A percentile compares a stretch with the other conserved stretches of the same genome.
Evolutionary conservation across 208 protist genomes (phyloP).

Genomic region (Leishmania guyanensis): DNA sequence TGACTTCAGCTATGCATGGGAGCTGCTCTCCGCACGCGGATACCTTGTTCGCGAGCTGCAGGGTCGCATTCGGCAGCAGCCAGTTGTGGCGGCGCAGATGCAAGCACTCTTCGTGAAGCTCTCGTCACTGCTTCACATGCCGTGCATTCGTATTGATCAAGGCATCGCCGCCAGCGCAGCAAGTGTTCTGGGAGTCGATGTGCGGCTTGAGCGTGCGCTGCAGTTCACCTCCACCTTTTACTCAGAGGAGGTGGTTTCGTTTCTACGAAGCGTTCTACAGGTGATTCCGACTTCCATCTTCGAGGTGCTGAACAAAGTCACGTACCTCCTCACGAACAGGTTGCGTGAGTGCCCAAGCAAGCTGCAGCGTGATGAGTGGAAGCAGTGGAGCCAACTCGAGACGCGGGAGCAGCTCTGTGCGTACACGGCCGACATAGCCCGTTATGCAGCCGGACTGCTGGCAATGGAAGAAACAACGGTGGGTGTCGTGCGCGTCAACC

Average conservation of each 20-base stretch:
- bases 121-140: conserved; percentile 94
- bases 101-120: conserved; percentile 97
- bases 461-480: conserved; percentile 98
- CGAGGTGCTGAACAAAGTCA: conserved; percentile 94
- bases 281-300: conserved; percentile 97
- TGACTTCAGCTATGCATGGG: conserved; percentile 98
- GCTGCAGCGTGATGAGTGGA: conserved; percentile 64
- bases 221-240: conserved; percentile 95
- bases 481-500: conserved; percentile 96
- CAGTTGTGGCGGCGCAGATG: conserved; percentile 93
- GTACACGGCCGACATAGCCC: conserved; percentile 91
- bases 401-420: conserved; percentile 83
- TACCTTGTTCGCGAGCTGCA: conserved; percentile 94
- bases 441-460: conserved; percentile 97
- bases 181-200: conserved; percentile 45
- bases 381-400: conserved; percentile 91
- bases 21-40: conserved; percentile 89
- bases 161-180: conserved; percentile 11
- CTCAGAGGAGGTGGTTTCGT: conserved; percentile 90
- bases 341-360: conserved; percentile 82
- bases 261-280: conserved; percentile 95
- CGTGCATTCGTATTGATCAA: conserved; percentile 94
- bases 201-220: conserved; percentile 72
- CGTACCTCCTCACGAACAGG: conserved; percentile 89
- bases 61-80: conserved; percentile 89